Evolutionary conservation across 352 stramenopile genomes (phyloP).

Genomic region (Pelagophyceae sp.): DNA sequence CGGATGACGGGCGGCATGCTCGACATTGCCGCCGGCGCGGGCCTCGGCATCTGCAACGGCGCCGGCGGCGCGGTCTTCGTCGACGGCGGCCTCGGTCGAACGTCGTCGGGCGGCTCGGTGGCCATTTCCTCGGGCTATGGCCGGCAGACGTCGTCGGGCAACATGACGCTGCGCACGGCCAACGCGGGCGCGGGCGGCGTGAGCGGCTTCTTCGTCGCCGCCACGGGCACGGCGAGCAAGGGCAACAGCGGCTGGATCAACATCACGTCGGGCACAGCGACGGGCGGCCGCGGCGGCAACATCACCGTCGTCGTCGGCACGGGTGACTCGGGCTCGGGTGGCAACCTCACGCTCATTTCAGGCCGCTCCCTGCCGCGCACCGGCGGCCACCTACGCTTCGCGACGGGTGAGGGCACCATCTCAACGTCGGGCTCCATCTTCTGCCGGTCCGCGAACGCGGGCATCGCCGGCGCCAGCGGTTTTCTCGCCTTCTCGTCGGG

Average conservation of each 20-base stretch:
- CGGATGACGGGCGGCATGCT: slow-evolving; percentile 18
- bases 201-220: slow-evolving; percentile 33
- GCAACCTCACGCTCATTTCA: slow-evolving; percentile 5
- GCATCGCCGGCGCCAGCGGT: slow-evolving; percentile 30
- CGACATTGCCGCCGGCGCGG: slow-evolving; percentile 23
- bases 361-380: not conserved
- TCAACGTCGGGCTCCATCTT: slow-evolving; percentile 15
- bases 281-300: slow-evolving; percentile 26
- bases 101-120: slow-evolving; percentile 22
- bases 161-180: slow-evolving; percentile 28
- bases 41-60: slow-evolving; percentile 48
- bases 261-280: slow-evolving; percentile 17
- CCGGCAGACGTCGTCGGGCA: slow-evolving; percentile 22
- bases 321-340: slow-evolving; percentile 29
- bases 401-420: slow-evolving; percentile 9
- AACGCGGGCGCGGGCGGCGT: slow-evolving; percentile 19
- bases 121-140: slow-evolving; percentile 28
- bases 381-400: slow-evolving; percentile 20
- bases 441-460: slow-evolving; percentile 22
- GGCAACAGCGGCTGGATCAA: slow-evolving; percentile 31
- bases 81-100: slow-evolving; percentile 53
- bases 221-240: slow-evolving; percentile 39
- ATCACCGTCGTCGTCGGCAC: slow-evolving; percentile 34
- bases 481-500: slow-evolving; percentile 30
- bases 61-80: slow-evolving; percentile 63